phyloP scores from a whole-genome alignment of 2,329 filamentous ascomycete genomes.

The Aschersonia sp. region DNA sequence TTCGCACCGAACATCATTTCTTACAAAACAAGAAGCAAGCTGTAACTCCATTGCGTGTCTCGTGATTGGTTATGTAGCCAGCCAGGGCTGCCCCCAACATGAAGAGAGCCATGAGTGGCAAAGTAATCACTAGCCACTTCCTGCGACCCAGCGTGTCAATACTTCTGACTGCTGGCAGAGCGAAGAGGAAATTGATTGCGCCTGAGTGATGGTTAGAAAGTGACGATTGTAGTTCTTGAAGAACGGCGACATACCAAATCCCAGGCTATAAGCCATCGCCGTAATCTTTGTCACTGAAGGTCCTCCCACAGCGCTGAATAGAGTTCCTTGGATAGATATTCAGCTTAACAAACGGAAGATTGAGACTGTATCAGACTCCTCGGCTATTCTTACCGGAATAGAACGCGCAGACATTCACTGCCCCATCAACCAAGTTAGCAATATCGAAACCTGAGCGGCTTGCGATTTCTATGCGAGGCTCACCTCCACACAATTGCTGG shows the following conservation, averaged over 20 bases:
- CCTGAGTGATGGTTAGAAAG: conserved; percentile 7
- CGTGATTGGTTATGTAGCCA: conserved; percentile 9
- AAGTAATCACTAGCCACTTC: conserved; percentile 25
- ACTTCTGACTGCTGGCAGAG: conserved; percentile 20
- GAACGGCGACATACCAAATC: conserved; percentile 12
- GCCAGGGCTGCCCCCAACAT: conserved; percentile 23
- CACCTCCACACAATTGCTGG: conserved; percentile 18
- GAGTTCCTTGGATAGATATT: conserved; percentile 7
- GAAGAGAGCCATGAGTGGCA: conserved; percentile 27
- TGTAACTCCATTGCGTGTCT: conserved; percentile 14
- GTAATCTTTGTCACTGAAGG: conserved; percentile 5
- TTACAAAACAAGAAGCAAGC: conserved; percentile 21
- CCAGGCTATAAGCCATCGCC: conserved; percentile 14
- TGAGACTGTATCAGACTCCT: background rate
- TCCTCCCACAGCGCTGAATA: conserved; percentile 11
- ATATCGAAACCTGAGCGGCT: background rate
- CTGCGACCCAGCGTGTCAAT: conserved; percentile 23
- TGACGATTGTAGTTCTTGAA: background rate
- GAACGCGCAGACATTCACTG: conserved; percentile 27
- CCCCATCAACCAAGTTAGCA: background rate
- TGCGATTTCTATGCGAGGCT: conserved; percentile 1
- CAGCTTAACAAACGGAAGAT: too few species aligned
- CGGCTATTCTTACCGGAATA: conserved; percentile 21
- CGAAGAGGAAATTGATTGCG: conserved; percentile 26
- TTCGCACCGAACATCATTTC: conserved; percentile 5